Conservation (phyloP, 164 flowering plant genomes). For the Dillenia suffruticosa region DNA sequence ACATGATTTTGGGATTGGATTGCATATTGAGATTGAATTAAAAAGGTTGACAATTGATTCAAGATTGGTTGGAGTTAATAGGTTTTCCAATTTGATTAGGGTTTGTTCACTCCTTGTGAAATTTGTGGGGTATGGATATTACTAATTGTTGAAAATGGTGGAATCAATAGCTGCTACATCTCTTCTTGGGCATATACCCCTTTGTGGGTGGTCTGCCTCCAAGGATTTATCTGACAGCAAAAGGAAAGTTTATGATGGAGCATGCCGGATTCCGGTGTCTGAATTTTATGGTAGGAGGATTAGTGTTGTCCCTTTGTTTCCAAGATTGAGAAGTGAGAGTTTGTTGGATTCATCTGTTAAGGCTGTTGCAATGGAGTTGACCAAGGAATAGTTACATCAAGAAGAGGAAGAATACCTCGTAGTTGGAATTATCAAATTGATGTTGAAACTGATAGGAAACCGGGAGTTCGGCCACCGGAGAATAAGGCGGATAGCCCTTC, state of each 20-base stretch:
- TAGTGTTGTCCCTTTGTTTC: conserved; percentile 9
- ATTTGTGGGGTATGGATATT: too few relatives aligned
- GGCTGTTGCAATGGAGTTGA: conserved; percentile 66
- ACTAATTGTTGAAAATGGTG: conserved; percentile 33
- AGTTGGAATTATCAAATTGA: conserved; percentile 35
- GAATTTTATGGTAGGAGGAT: too few relatives aligned
- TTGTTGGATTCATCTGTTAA: conserved; percentile 18
- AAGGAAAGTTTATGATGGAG: conserved; percentile 8
- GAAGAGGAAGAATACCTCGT: conserved; percentile 45
- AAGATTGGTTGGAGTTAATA: neutral
- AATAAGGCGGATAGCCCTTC: conserved; percentile 80
- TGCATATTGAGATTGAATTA: neutral
- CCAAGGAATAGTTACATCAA: conserved; percentile 55
- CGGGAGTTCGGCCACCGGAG: conserved; percentile 73
- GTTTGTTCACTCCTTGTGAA: too few relatives aligned
- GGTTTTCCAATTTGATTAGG: neutral
- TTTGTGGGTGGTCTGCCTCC: conserved; percentile 21
- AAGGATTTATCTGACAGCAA: conserved; percentile 24
- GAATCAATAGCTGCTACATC: conserved; percentile 69
- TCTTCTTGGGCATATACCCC: conserved; percentile 48
- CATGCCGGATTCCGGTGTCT: conserved; percentile 17
- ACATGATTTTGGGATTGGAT: neutral
- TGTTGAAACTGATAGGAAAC: conserved; percentile 28
- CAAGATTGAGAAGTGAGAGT: conserved; percentile 11
- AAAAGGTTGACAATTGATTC: neutral